phyloP scores from a whole-genome alignment of 2,329 filamentous ascomycete species.

The Falciphora oryzae region DNA sequence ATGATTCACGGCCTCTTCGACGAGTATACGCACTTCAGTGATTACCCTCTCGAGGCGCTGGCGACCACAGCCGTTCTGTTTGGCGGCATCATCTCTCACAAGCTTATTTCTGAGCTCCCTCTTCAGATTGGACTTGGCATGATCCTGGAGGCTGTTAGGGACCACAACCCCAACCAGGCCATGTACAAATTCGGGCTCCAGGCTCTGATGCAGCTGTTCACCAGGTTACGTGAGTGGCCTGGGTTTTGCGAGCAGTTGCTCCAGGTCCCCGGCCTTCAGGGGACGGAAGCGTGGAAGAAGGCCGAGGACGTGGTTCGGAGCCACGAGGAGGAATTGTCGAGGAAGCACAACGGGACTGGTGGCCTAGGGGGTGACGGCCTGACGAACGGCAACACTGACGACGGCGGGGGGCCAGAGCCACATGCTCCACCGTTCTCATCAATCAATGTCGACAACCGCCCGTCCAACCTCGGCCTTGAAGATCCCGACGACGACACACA shows the following conservation, averaged over 20 bases:
- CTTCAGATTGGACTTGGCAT: conserved; percentile 93
- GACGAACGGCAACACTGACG: conserved; percentile 67
- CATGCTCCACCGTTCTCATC: conserved; percentile 68
- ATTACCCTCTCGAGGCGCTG: conserved; percentile 92
- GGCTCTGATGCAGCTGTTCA: conserved; percentile 81
- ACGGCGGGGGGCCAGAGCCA: conserved; percentile 51
- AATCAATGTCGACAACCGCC: conserved; percentile 67
- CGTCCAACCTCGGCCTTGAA: conserved; percentile 60
- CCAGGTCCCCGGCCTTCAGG: conserved; percentile 73
- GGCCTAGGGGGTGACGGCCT: conserved; percentile 41
- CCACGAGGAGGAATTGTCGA: conserved; percentile 54
- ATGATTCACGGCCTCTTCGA: conserved; percentile 99
- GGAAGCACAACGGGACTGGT: conserved; percentile 47
- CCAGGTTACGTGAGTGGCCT: conserved; percentile 87
- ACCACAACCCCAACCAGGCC: conserved; percentile 72
- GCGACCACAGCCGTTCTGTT: conserved; percentile 96
- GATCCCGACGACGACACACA: conserved; percentile 81
- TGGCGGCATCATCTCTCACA: conserved; percentile 91
- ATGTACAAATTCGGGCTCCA: conserved; percentile 99
- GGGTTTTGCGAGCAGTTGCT: conserved; percentile 83
- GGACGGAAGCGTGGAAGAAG: conserved; percentile 77
- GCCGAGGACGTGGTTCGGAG: conserved; percentile 75
- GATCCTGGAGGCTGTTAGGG: conserved; percentile 93
- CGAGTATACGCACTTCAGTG: conserved; percentile 90
- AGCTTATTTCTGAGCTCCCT: conserved; percentile 82